These are phyloP conservation scores for Alternaria triticina DNA, from an alignment of 2,329 filamentous ascomycete genomes.

Conservation along the genomic window DNA sequence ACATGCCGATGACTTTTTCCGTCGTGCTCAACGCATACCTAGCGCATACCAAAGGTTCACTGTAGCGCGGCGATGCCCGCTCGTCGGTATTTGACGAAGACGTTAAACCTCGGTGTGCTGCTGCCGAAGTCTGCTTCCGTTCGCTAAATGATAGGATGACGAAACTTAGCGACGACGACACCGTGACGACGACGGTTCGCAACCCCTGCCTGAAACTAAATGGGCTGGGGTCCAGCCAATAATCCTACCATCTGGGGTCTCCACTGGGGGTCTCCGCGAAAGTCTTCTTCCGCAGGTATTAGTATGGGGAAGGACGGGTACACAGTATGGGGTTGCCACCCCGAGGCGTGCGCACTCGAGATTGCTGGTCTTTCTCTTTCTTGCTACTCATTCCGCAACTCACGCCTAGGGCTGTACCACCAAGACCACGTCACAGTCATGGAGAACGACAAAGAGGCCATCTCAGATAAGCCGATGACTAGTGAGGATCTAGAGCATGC, in stretches of 20 bases:
- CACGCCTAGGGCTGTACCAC: neutral
- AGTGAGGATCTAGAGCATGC: slow-evolving; percentile 33
- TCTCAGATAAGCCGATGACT: slow-evolving; percentile 6
- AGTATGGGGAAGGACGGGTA: slow-evolving; percentile 8
- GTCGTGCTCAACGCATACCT: neutral
- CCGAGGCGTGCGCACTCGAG: neutral
- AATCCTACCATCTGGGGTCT: slow-evolving; percentile 22
- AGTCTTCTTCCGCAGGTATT: neutral
- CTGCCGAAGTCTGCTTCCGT: slow-evolving; percentile 15
- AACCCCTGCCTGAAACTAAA: slow-evolving; percentile 15
- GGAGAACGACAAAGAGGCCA: slow-evolving; percentile 11
- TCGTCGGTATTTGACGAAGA: neutral
- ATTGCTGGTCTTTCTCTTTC: neutral
- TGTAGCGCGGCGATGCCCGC: neutral
- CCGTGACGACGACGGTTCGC: slow-evolving; percentile 4
- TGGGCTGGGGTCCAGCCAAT: slow-evolving; percentile 9
- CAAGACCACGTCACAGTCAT: slow-evolving; percentile 1
- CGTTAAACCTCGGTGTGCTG: slow-evolving; percentile 1
- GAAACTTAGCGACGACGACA: slow-evolving; percentile 15
- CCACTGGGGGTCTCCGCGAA: slow-evolving; percentile 17
- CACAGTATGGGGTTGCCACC: slow-evolving; percentile 13
- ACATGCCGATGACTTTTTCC: neutral
- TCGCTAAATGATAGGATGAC: slow-evolving; percentile 3
- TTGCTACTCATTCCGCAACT: neutral
- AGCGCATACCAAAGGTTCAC: neutral